These are phyloP conservation scores for Apium graveolens DNA, from an alignment of 129 eudicot genomes.

Conservation along the genomic window DNA sequence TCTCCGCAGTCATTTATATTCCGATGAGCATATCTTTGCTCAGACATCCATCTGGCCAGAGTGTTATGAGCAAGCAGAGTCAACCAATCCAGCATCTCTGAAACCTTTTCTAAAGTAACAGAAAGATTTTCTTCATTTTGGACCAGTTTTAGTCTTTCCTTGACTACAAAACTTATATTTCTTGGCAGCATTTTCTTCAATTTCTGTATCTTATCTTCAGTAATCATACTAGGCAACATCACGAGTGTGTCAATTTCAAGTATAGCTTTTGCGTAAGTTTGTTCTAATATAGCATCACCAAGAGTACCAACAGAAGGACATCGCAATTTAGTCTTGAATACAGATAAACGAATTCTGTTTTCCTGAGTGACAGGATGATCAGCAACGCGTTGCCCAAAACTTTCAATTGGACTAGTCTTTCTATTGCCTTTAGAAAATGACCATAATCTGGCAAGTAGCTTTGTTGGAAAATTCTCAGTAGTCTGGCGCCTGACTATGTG, in stretches of 20 bases:
- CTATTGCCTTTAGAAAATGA: not conserved
- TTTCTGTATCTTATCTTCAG: not conserved
- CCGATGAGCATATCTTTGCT: not conserved
- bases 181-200: slow-evolving; percentile 3
- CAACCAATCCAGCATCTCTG: not conserved
- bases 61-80: not conserved
- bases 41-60: not conserved
- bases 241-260: slow-evolving; percentile 1
- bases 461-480: not conserved
- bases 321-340: not conserved
- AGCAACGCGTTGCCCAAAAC: not conserved
- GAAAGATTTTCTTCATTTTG: not conserved
- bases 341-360: not conserved
- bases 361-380: not conserved
- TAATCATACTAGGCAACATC: not conserved
- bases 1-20: not conserved
- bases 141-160: not conserved
- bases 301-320: not conserved
- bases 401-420: not conserved
- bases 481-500: not conserved
- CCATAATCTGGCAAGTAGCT: not conserved
- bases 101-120: not conserved
- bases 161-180: not conserved
- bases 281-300: slow-evolving; percentile 1
- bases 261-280: not conserved